Percentiles rank a stretch among this genome's conserved stretches.
Conservation (phyloP, 345 rosid genomes). For the Salix udensis region DNA sequence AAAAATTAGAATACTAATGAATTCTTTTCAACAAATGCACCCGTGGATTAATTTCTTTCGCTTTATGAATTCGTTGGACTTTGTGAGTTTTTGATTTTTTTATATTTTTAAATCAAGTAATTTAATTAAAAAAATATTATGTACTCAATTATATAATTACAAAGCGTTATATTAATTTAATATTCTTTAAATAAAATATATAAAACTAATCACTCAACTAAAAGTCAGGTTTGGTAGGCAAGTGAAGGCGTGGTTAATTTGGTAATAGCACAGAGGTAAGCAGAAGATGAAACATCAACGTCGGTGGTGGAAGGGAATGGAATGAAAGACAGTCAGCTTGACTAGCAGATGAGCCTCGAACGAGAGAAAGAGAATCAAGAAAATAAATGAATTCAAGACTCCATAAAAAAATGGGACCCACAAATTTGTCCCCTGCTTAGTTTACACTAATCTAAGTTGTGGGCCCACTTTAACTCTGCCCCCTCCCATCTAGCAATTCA, state of each 20-base stretch:
- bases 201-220: too few species aligned
- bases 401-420: slow-evolving; percentile 14
- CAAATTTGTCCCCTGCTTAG: slow-evolving; percentile 19
- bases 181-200: too few species aligned
- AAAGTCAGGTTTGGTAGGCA: not conserved
- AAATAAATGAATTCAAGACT: not conserved
- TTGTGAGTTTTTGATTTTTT: too few species aligned
- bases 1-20: too few species aligned
- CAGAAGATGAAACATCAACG: not conserved
- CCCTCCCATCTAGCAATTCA: slow-evolving; percentile 32
- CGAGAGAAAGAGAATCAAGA: not conserved
- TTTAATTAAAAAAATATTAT: too few species aligned
- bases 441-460: slow-evolving; percentile 15
- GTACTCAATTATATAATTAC: too few species aligned
- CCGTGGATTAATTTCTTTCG: too few species aligned
- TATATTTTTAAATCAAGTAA: too few species aligned
- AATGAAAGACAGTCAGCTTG: not conserved
- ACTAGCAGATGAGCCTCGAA: not conserved
- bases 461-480: slow-evolving; percentile 29
- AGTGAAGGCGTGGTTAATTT: too few species aligned
- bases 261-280: not conserved
- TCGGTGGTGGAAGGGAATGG: not conserved
- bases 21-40: too few species aligned
- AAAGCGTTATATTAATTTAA: too few species aligned
- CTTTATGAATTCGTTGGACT: too few species aligned